Percentiles rank a stretch among this genome's conserved stretches.
Conservation (phyloP, 2,329 filamentous ascomycete species). For the Alternaria arbusti region DNA sequence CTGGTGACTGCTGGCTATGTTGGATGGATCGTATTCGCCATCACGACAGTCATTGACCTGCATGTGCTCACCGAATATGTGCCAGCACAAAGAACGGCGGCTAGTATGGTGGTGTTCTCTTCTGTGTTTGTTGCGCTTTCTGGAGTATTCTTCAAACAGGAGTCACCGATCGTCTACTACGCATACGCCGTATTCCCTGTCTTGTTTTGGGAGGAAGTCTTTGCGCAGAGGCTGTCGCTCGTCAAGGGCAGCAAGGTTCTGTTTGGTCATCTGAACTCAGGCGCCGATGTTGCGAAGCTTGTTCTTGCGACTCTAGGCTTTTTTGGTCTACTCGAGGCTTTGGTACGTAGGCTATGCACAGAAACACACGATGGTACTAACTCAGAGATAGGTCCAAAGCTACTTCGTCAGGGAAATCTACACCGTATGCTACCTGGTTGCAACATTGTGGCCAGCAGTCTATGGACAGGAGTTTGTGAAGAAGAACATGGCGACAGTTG, state of each 20-base stretch:
- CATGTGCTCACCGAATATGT: conserved; percentile 80
- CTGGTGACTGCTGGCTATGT: conserved; percentile 90
- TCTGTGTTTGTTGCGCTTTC: conserved; percentile 78
- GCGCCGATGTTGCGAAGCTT: conserved; percentile 64
- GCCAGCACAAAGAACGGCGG: conserved; percentile 66
- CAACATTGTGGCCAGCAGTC: conserved; percentile 76
- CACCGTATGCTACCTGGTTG: conserved; percentile 78
- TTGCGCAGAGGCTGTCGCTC: conserved; percentile 75
- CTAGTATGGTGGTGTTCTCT: conserved; percentile 71
- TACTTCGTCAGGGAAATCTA: conserved; percentile 92
- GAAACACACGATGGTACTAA: conserved; percentile 2
- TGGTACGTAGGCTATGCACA: conserved; percentile 54
- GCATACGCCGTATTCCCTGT: conserved; percentile 91
- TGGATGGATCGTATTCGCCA: conserved; percentile 92
- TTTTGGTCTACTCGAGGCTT: conserved; percentile 75
- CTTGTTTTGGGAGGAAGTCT: conserved; percentile 96
- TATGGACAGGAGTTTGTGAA: conserved; percentile 77
- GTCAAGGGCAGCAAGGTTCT: conserved; percentile 70
- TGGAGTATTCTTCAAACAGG: conserved; percentile 78
- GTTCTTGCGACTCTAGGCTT: conserved; percentile 70
- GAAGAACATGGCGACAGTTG: conserved; percentile 67
- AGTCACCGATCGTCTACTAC: conserved; percentile 85
- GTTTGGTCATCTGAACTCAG: conserved; percentile 71
- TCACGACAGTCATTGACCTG: conserved; percentile 86
- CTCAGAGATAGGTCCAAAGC: conserved; percentile 71